Percentiles rank a stretch among this genome's conserved stretches.
These are phyloP conservation scores for Tausonia pullulans DNA, from an alignment of 1,284 basidiomycete genomes.

Conservation along the genomic window DNA sequence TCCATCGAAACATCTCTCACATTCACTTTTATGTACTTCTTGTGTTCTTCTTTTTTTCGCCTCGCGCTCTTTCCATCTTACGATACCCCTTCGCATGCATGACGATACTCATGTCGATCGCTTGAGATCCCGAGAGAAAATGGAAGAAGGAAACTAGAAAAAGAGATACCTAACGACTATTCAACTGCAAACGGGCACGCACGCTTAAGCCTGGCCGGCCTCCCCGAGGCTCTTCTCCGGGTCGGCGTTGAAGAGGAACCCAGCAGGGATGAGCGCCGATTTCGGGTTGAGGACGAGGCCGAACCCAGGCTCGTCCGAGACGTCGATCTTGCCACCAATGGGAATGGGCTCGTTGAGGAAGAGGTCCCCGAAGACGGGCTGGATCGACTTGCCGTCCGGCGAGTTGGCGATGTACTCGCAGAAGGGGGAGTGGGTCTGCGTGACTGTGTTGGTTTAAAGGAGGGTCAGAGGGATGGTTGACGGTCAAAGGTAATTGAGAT, in stretches of 20 bases:
- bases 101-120: too few species aligned
- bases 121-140: too few species aligned
- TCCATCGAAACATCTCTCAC: too few species aligned
- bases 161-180: too few species aligned
- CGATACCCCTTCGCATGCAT: too few species aligned
- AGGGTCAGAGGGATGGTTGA: not conserved
- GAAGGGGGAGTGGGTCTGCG: conserved; percentile 30
- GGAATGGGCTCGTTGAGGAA: conserved; percentile 44
- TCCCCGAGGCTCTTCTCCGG: conserved; percentile 24
- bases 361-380: conserved; percentile 43
- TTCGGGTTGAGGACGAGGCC: conserved; percentile 42
- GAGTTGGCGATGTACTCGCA: conserved; percentile 43
- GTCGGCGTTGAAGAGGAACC: conserved; percentile 26
- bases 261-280: conserved; percentile 34
- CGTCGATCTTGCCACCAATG: conserved; percentile 38
- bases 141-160: too few species aligned
- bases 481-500: not conserved
- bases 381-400: conserved; percentile 41
- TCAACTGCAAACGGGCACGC: too few species aligned
- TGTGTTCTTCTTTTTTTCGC: too few species aligned
- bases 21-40: too few species aligned
- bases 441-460: conserved; percentile 29
- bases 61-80: too few species aligned
- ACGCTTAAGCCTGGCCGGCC: conserved; percentile 21
- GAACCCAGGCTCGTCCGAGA: conserved; percentile 40